Conservation (phyloP, 495 filamentous ascomycete species). For the Aspergillus incahuasiensis region DNA sequence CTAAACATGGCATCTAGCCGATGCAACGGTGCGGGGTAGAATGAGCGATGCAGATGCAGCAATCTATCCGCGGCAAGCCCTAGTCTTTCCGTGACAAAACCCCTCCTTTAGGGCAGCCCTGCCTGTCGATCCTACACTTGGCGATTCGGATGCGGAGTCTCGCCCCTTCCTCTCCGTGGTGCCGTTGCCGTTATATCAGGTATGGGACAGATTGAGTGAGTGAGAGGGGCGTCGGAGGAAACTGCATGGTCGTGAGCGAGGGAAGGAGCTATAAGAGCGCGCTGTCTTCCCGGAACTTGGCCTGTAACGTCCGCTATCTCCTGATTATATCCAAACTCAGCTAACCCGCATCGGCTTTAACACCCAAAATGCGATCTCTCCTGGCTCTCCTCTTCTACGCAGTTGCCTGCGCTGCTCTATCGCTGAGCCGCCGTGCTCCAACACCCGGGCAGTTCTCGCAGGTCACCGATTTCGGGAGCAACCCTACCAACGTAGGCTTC, state of each 20-base stretch:
- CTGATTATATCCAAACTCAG: neutral
- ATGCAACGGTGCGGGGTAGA: neutral
- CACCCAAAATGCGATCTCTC: neutral
- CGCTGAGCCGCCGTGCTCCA: slow-evolving; percentile 5
- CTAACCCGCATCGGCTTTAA: neutral
- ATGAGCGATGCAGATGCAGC: neutral
- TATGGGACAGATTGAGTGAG: too few species aligned
- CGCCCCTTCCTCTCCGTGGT: neutral
- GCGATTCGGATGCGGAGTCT: neutral
- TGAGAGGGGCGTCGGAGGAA: neutral
- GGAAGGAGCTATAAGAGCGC: neutral
- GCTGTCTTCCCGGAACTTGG: neutral
- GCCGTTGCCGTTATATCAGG: neutral
- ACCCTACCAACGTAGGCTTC: slow-evolving; percentile 45
- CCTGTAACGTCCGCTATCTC: neutral
- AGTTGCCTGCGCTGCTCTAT: slow-evolving; percentile 6
- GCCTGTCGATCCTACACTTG: neutral
- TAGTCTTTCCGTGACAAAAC: neutral
- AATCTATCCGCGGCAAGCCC: neutral
- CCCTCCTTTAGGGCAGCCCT: neutral
- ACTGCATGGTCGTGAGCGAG: neutral
- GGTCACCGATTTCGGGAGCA: slow-evolving; percentile 28
- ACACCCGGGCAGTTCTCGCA: slow-evolving; percentile 17
- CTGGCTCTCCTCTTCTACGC: slow-evolving; percentile 9
- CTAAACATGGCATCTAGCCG: neutral